Base-by-base conservation (phyloP, 768 basidiomycete genomes). In the Kwoniella sp. region DNA sequence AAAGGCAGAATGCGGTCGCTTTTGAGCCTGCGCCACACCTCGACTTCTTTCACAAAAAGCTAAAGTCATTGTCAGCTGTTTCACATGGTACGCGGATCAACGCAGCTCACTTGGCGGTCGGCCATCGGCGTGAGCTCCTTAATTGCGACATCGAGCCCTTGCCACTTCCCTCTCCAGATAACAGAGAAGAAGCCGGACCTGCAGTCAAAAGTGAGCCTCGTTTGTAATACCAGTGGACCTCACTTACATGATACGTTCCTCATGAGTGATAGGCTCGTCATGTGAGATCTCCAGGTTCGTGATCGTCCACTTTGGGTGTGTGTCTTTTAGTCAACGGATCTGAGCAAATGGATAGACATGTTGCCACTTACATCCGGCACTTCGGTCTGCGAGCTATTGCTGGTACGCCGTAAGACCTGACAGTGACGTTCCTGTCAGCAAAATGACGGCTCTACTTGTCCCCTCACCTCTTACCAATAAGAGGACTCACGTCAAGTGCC, bases 161-260 rank as follows among this genome's bases (percentile, higher is more conserved):
- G 83, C 90, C 91, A 93, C 12, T 81, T 84, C 0, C 90, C 91
- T n/a, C 84, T 83, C 79, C 88, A 91, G 7, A 92, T 90, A 60
- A 88, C 86, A 13, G 89, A 89, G 81, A 91, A 90, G 80, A 86
- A 88, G 0, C 91, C 90, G 22, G 86, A 72, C 3, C 90, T 73
- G 37, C 2, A 0, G n/a, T 22, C 48, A 55, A 53, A 29, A 60
- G 3, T 66, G 22, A 30, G 20, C 51, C 9, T 53, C 13, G 15
- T 2, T 8, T 30, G 56, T 0, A 55, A 23, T 25, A 26, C 7
- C 2, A 23, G 20, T 8, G n/a, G 15, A 26, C 2, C 26, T 50
- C 3, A 65, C 73, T 63, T 26, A 76, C 72, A 61, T 88, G 63
- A 93, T 87, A 75, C 86, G 85, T 61, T 83, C 82, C 38, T 88